Evolutionary conservation across 768 basidiomycete species (phyloP), one percentile per base, ranked within the genome.

Genomic region (Xerocomellus intermedius): DNA sequence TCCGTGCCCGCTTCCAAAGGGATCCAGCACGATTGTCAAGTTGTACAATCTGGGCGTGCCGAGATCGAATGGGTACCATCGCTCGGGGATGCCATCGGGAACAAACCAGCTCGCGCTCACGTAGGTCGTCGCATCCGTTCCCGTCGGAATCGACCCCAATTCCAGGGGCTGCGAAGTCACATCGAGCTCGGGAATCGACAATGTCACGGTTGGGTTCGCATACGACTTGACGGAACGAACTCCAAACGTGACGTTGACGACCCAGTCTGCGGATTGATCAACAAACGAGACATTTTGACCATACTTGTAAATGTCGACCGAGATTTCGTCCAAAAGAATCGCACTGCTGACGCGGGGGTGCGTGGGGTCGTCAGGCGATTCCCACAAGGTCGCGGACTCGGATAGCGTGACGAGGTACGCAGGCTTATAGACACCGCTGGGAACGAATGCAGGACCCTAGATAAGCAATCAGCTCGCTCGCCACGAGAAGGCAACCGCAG

Each of bases 21-120:
- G 64, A 24, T 67, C 65, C 24, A 84, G 63, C 4, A 73, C 66
- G 36, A 78, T 70, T 5, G 74, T 77, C 56, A 84, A 64, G 59
- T 83, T 77, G 68, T 84, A 84, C 14, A 82, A 68, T 53, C 78
- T 76, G 9, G 82, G 83, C 14, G 71, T 77, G 19, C 81, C 83
- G 42, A 84, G 79, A 60, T 82, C 78, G 60, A 77, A 74, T 6
- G 82, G 79, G 58, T 73, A 83, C 83, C 82, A 84, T 22, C 81
- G 71, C 57, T 78, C 66, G 12, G 79, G 80, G 6, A 78, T 58
- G 9, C 56, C 62, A 42, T 83, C 79, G 0, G 78, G 75, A 36
- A 84, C 72, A 8, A 67, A 70, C 75, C 80, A 82, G 17, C 64
- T 62, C 6, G 73, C 79, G 35, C 69, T 74, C 21, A 80, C 62